A percentile compares a stretch with the other conserved stretches of the same genome.
Conservation (phyloP, 176 grass and related monocot genomes). For the bread wheat (Triticum aestivum) region DNA sequence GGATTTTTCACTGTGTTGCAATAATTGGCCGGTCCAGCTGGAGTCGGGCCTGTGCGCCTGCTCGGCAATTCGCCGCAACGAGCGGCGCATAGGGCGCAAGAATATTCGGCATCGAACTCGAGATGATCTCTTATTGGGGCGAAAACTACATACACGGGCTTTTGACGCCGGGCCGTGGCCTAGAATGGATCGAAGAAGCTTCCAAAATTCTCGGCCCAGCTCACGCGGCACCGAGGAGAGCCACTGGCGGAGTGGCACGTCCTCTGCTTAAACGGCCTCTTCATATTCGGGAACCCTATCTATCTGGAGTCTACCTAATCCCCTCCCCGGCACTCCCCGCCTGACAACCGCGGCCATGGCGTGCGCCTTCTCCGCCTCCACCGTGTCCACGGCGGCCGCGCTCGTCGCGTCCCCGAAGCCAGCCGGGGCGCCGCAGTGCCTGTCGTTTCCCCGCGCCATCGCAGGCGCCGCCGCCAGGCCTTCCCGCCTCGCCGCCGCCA, state of each 20-base stretch:
- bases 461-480: slow-evolving; percentile 3
- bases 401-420: slow-evolving; percentile 25
- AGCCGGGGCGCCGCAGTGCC: slow-evolving; percentile 4
- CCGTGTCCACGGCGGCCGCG: slow-evolving; percentile 19
- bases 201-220: neutral
- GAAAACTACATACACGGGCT: neutral
- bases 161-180: neutral
- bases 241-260: neutral
- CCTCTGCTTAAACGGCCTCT: neutral
- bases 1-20: too few species aligned
- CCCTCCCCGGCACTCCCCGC: slow-evolving; percentile 7
- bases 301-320: neutral
- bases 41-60: too few species aligned
- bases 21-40: too few species aligned
- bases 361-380: slow-evolving; percentile 39
- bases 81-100: neutral
- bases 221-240: neutral
- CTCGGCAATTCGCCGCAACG: too few species aligned
- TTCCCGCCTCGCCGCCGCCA: neutral
- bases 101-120: too few species aligned
- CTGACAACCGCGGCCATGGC: slow-evolving; percentile 45
- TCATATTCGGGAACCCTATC: slow-evolving; percentile 18
- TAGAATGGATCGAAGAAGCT: neutral
- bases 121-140: neutral
- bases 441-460: slow-evolving; percentile 11